Conservation (phyloP, 257 asterid genomes). For the Verbena officinalis region DNA sequence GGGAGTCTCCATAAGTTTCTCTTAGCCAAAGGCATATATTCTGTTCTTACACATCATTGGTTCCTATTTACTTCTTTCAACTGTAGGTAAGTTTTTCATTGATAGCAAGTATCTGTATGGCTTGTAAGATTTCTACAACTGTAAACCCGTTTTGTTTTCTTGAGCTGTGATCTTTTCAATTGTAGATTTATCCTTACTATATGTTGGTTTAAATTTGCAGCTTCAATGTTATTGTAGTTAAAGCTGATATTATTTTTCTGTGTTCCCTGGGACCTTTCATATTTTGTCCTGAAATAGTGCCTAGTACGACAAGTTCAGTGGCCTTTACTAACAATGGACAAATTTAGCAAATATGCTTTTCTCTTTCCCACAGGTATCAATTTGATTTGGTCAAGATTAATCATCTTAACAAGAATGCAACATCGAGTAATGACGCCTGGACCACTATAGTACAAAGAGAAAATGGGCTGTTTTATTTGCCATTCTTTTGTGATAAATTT, state of each 20-base stretch:
- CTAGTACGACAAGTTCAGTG: too few species aligned
- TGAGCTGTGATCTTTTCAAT: neutral
- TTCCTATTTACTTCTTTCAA: conserved; percentile 4
- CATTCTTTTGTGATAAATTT: neutral
- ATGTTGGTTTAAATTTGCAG: neutral
- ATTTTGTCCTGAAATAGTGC: too few species aligned
- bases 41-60: conserved; percentile 8
- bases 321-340: too few species aligned
- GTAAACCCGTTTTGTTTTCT: neutral
- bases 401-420: neutral
- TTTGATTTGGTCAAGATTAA: neutral
- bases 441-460: neutral
- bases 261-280: too few species aligned
- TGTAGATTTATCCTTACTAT: neutral
- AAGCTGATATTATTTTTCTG: too few species aligned
- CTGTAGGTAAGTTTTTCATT: conserved; percentile 9
- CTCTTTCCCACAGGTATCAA: too few species aligned
- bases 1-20: neutral
- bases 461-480: neutral
- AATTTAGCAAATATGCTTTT: too few species aligned
- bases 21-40: neutral
- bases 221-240: too few species aligned
- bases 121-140: neutral
- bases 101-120: neutral
- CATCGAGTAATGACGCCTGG: neutral